Conservation (phyloP, 768 basidiomycete species). For the Rhizopogon roseolus region DNA sequence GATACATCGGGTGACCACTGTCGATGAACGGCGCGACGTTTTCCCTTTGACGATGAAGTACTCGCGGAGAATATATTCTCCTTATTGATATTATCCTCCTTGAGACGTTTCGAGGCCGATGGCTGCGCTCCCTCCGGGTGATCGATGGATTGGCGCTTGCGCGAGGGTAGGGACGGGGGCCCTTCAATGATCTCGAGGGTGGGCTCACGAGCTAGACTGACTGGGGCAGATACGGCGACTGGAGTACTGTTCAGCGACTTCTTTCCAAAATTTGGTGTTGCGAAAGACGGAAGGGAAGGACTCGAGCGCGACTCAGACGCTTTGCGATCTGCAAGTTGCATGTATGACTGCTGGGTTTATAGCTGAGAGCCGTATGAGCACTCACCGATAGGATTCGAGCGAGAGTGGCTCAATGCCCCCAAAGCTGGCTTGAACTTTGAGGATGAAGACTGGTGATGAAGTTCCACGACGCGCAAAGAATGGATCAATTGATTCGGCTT, state of each 20-base stretch:
- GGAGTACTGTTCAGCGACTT: neutral
- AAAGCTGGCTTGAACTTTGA: constrained; percentile 46
- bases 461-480: neutral
- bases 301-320: constrained; percentile 6
- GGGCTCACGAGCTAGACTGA: constrained; percentile 9
- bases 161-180: constrained; percentile 12
- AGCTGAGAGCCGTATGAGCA: neutral
- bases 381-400: neutral
- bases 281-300: constrained; percentile 34
- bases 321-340: constrained; percentile 18
- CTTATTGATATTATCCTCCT: constrained; percentile 15
- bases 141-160: constrained; percentile 28
- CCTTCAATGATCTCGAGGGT: constrained; percentile 4
- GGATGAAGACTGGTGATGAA: constrained; percentile 1
- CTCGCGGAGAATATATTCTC: constrained; percentile 17
- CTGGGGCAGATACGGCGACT: constrained; percentile 7
- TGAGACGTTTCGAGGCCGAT: constrained; percentile 27
- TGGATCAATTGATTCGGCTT: neutral
- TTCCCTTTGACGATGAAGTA: constrained; percentile 6
- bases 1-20: constrained; percentile 13
- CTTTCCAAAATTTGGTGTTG: constrained; percentile 41
- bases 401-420: constrained; percentile 1
- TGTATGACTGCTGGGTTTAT: neutral
- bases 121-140: constrained; percentile 3
- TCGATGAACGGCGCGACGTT: constrained; percentile 1